Conservation (phyloP, 768 basidiomycete genomes). For the Agaricus blazei region DNA sequence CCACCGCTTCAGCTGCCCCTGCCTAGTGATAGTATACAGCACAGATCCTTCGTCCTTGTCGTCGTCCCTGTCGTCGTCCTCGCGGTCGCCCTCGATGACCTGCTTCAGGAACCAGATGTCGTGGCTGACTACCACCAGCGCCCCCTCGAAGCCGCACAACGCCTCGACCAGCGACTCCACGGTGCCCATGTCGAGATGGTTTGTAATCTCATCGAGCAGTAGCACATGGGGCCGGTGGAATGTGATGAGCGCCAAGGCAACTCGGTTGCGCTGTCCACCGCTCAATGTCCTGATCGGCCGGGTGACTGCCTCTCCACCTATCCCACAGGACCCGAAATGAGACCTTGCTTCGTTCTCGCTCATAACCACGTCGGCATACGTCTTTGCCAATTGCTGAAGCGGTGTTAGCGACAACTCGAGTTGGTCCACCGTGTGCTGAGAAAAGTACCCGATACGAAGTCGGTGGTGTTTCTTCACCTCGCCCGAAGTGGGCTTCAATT, state of each 20-base stretch:
- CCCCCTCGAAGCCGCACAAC: conserved; percentile 47
- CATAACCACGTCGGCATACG: conserved; percentile 21
- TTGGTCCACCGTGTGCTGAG: conserved; percentile 57
- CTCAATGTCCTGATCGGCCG: conserved; percentile 36
- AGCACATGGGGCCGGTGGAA: conserved; percentile 51
- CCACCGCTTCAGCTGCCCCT: conserved; percentile 24
- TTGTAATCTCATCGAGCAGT: conserved; percentile 57
- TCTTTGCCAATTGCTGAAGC: conserved; percentile 21
- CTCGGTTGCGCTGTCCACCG: conserved; percentile 55
- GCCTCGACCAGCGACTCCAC: conserved; percentile 50
- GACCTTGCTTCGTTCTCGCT: conserved; percentile 26
- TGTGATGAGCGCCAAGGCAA: conserved; percentile 52
- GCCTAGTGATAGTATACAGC: conserved; percentile 26
- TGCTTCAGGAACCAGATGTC: conserved; percentile 39
- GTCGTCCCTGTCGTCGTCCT: conserved; percentile 18
- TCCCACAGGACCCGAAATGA: conserved; percentile 37
- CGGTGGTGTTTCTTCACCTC: conserved; percentile 48
- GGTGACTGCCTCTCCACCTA: conserved; percentile 37
- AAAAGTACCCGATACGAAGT: conserved; percentile 54
- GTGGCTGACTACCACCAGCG: conserved; percentile 60
- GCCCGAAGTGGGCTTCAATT: conserved; percentile 38
- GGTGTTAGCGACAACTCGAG: conserved; percentile 28
- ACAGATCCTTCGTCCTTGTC: conserved; percentile 17
- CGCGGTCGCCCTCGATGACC: conserved; percentile 24
- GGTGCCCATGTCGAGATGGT: conserved; percentile 63